Percentiles rank a stretch among this genome's conserved stretches.
phyloP scores from a whole-genome alignment of 202 grass and related monocot species.

The Schoenoplectus triqueter region DNA sequence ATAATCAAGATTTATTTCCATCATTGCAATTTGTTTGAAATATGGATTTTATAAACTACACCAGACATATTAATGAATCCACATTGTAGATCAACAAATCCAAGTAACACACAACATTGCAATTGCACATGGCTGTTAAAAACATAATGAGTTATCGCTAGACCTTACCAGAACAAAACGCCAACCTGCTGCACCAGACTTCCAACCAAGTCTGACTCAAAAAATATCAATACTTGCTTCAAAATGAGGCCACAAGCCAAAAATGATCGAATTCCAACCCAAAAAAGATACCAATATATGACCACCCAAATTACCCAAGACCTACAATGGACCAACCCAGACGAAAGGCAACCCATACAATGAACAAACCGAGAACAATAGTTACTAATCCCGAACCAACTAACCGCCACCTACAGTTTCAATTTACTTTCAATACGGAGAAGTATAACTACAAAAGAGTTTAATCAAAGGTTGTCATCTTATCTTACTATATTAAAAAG shows the following conservation, averaged over 20 bases:
- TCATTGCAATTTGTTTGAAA: background rate
- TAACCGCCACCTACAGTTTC: background rate
- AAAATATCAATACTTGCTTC: background rate
- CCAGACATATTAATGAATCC: background rate
- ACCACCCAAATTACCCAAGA: background rate
- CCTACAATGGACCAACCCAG: background rate
- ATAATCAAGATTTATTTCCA: constrained; percentile 14
- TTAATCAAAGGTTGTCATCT: background rate
- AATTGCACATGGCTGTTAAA: background rate
- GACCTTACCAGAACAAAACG: background rate
- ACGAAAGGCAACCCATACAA: background rate
- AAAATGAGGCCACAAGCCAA: background rate
- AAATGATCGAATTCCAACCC: background rate
- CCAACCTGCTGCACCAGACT: background rate
- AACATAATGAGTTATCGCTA: background rate
- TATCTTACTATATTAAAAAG: background rate
- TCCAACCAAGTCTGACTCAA: background rate
- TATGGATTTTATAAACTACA: constrained; percentile 4
- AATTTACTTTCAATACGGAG: background rate
- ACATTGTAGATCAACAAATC: background rate
- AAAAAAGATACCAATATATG: background rate
- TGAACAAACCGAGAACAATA: background rate
- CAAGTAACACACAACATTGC: background rate
- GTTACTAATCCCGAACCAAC: background rate
- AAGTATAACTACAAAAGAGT: background rate